phyloP scores from a whole-genome alignment of 805 yeast genomes.

The Myxozyma mucilagina region DNA sequence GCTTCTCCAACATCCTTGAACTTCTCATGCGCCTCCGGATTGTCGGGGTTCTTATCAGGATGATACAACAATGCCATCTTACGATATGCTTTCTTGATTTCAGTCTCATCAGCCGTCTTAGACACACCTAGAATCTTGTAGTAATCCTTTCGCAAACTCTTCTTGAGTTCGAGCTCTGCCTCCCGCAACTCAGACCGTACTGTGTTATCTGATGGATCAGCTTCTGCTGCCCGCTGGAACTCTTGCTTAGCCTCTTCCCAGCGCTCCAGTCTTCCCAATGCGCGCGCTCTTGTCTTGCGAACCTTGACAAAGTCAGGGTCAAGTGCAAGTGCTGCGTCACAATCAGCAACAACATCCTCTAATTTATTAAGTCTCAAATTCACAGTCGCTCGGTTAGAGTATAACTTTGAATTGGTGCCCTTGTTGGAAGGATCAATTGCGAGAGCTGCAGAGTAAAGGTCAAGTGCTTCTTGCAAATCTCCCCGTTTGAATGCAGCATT shows the following conservation, averaged over 20 bases:
- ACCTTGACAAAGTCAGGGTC: slow-evolving; percentile 74
- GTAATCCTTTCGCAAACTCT: slow-evolving; percentile 50
- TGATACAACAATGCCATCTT: slow-evolving; percentile 73
- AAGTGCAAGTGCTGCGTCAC: slow-evolving; percentile 63
- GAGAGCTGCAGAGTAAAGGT: slow-evolving; percentile 72
- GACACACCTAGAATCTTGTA: slow-evolving; percentile 63
- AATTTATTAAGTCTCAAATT: slow-evolving; percentile 74
- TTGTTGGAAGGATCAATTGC: slow-evolving; percentile 59
- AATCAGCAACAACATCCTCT: slow-evolving; percentile 76
- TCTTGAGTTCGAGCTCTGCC: slow-evolving; percentile 47
- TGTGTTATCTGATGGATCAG: slow-evolving; percentile 41
- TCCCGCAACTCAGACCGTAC: slow-evolving; percentile 43
- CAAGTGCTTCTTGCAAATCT: slow-evolving; percentile 63
- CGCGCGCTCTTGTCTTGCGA: slow-evolving; percentile 44
- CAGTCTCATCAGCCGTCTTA: slow-evolving; percentile 52
- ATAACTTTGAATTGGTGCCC: slow-evolving; percentile 50
- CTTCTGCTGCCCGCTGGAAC: slow-evolving; percentile 43
- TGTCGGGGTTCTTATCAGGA: slow-evolving; percentile 84
- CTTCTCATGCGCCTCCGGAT: slow-evolving; percentile 85
- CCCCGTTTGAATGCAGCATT: slow-evolving; percentile 70
- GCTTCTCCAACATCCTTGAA: slow-evolving; percentile 91
- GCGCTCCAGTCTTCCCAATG: slow-evolving; percentile 42
- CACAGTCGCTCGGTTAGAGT: slow-evolving; percentile 86
- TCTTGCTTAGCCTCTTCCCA: slow-evolving; percentile 45
- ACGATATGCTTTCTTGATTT: slow-evolving; percentile 76